Evolutionary conservation across 495 filamentous ascomycete species (phyloP), one percentile per base, ranked within the genome.

Genomic region (Lepraria neglecta): DNA sequence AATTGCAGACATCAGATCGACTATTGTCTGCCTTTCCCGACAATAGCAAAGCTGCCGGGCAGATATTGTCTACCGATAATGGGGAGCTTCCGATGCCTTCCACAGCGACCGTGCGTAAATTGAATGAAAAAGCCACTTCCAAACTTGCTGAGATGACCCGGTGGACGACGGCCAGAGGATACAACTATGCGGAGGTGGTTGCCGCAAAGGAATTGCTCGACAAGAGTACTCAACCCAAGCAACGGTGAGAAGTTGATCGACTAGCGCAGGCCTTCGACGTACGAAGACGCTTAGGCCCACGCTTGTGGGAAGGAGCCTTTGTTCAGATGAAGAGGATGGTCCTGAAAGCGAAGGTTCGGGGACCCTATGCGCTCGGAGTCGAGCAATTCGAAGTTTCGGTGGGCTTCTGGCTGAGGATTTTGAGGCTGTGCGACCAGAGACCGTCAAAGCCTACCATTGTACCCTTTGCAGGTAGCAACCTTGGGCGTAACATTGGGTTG

Each of bases 131-230:
- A 63, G 89, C 90, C 40, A 90, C 85, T 1, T 75, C 79, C 59
- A 89, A 86, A 70, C 81, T 97, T 24, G 80, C 81, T 5, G 84
- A 91, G 67, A 89, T 95, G 64, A 81, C 95, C 56, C 76, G 86
- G 51, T 5, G 35, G 52, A 76, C 77, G 10, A 74, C 78, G 44
- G 85, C 87, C 61, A 78, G 76, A 62, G 85, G 83, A 70, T 88
- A 87, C 70, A 83, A 85, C 53, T 76, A 82, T 66, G 81, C 82
- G 11, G 91, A 96, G 70, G 69, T 96, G 35, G 82, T 85, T 70
- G 90, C 90, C 11, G 90, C 90, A 55, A 83, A 83, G 68, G 84
- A 85, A 63, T 72, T 95, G 62, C 74, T 97, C 35, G 80, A 87
- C 66, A 60, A 60, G 27, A 53, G 45, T 24, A 58, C 55, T 12